These are phyloP conservation scores for Plasmodium falciparum DNA, from an alignment of 169 alveolate genomes.

Conservation along the genomic window DNA sequence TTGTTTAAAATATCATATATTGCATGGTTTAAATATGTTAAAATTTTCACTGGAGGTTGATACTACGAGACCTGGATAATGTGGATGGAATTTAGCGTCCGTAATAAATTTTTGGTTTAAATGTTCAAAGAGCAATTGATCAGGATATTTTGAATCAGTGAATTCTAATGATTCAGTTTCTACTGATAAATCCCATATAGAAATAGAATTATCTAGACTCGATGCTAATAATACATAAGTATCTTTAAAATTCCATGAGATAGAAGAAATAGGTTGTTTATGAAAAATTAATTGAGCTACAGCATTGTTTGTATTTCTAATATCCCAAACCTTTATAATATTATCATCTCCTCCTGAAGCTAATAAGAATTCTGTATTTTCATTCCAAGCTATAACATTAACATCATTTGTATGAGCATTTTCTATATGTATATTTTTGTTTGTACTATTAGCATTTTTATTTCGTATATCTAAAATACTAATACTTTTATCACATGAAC, in stretches of 20 bases:
- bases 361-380: constrained; percentile 22
- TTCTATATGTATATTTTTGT: constrained; percentile 40
- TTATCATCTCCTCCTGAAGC: constrained; percentile 77
- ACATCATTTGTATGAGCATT: constrained; percentile 74
- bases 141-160: constrained; percentile 72
- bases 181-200: constrained; percentile 87
- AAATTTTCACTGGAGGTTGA: constrained; percentile 84
- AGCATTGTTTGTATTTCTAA: background rate
- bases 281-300: constrained; percentile 48
- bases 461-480: constrained; percentile 50
- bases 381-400: constrained; percentile 66
- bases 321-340: constrained; percentile 64
- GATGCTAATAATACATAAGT: constrained; percentile 81
- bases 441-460: background rate
- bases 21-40: constrained; percentile 83
- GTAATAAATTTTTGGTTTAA: constrained; percentile 86
- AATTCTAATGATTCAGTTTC: constrained; percentile 78
- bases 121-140: constrained; percentile 84
- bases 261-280: constrained; percentile 75
- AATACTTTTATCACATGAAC: constrained; percentile 82
- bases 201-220: constrained; percentile 82
- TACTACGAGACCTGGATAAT: constrained; percentile 82
- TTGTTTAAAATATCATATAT: constrained; percentile 25
- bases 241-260: constrained; percentile 85
- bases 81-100: constrained; percentile 84